Evolutionary conservation across 352 stramenopile species (phyloP).

Genomic region (Globisporangium yorkense): DNA sequence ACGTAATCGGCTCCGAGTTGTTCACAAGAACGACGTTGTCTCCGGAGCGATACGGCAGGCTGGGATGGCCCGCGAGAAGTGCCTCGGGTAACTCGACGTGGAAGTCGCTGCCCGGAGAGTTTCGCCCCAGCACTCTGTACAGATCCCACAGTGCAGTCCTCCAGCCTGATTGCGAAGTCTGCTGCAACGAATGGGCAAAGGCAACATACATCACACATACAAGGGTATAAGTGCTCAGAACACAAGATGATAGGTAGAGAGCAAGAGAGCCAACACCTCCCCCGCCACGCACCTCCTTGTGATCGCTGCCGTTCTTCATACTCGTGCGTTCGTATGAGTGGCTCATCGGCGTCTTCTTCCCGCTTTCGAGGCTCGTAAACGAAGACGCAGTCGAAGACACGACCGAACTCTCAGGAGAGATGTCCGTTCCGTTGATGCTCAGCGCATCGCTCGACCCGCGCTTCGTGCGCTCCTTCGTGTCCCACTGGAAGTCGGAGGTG

Average conservation of each 20-base stretch:
- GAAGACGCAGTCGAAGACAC: slow-evolving; percentile 25
- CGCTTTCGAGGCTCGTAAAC: slow-evolving; percentile 12
- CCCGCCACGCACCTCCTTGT: slow-evolving; percentile 36
- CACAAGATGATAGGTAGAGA: not conserved
- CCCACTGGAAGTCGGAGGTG: slow-evolving; percentile 21
- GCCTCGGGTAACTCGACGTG: slow-evolving; percentile 57
- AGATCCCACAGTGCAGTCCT: slow-evolving; percentile 64
- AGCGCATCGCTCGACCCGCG: slow-evolving; percentile 36
- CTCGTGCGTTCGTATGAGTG: slow-evolving; percentile 10
- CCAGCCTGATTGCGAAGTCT: slow-evolving; percentile 35
- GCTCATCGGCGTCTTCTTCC: slow-evolving; percentile 5
- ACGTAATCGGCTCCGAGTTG: slow-evolving; percentile 91
- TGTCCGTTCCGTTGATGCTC: slow-evolving; percentile 26
- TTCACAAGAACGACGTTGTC: slow-evolving; percentile 90
- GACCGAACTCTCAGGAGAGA: slow-evolving; percentile 16
- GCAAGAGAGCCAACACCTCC: slow-evolving; percentile 1
- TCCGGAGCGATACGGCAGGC: slow-evolving; percentile 85
- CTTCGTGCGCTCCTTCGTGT: slow-evolving; percentile 22
- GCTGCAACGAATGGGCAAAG: not conserved
- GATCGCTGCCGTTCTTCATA: slow-evolving; percentile 6
- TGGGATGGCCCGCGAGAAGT: slow-evolving; percentile 78
- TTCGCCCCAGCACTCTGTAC: slow-evolving; percentile 54
- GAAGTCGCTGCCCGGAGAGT: slow-evolving; percentile 62
- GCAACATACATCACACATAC: not conserved
- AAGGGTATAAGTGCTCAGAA: not conserved